Evolutionary conservation across 352 stramenopile species (phyloP), one percentile per base, ranked within the genome.

Genomic region (Globisporangium irregulare): DNA sequence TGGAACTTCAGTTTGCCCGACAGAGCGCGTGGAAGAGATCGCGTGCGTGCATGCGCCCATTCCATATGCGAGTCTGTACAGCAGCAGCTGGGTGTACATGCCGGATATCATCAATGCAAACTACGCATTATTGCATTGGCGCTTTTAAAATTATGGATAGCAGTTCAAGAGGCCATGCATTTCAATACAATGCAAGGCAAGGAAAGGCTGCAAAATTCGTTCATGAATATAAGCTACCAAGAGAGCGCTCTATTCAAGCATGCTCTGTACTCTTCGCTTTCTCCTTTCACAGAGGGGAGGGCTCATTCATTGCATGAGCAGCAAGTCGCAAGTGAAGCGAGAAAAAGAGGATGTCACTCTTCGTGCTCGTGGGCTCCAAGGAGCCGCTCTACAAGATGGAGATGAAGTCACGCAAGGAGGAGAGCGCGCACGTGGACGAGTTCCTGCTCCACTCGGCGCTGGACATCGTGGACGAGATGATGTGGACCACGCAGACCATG

Each of bases 361-460:
- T 95, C 66, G 84, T 95, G 74, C 73, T 95, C 60, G 87, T 95
- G 51, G 87, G 87, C 68, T 93, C 85, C 20, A 95, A 88, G 73
- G 85, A 93, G 77, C 87, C 87, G 55, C 76, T 95, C 66, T 95
- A 95, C 70, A 93, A 91, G 81, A 89, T 93, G 79, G 85, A 95
- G 74, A 87, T 95, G 79, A 86, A 85, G 64, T 79, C 81, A 62
- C 79, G 87, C 20, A 84, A 85, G 41, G 89, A 96, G 50, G 87
- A 94, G 65, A 94, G 79, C 50, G 89, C 96, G 8, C 88, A 98
- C 69, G 93, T 99, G 64, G 97, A 98, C 75, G 97, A 99, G 75
- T 99, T 99, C 77, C 88, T 99, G 18, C 77, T 99, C n/a, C 96
- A 99, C 78, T 98, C 95, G n/a, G 90, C 95, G 56, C 79, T 99